Evolutionary conservation across 1,284 basidiomycete species (phyloP).

Genomic region (Volvariella volvacea): DNA sequence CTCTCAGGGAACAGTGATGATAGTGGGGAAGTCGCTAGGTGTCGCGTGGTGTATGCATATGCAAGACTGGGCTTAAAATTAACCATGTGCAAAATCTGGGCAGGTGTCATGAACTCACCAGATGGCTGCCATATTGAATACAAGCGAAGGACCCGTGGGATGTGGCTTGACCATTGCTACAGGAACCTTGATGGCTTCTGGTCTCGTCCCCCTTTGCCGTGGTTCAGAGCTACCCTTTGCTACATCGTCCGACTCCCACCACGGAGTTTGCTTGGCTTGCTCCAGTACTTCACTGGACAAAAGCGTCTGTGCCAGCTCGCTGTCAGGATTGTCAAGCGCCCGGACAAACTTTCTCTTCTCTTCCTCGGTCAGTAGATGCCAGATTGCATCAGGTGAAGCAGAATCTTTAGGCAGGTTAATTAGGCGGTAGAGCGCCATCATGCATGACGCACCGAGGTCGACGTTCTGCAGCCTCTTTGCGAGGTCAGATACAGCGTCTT

Average conservation of each 20-base stretch:
- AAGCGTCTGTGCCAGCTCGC: conserved; percentile 49
- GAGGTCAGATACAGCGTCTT: conserved; percentile 31
- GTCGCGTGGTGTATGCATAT: conserved; percentile 59
- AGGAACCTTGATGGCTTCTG: conserved; percentile 45
- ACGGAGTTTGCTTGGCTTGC: conserved; percentile 42
- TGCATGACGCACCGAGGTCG: conserved; percentile 47
- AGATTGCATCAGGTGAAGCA: conserved; percentile 53
- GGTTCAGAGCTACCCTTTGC: conserved; percentile 8
- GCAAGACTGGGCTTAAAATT: conserved; percentile 38
- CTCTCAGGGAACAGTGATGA: conserved; percentile 29
- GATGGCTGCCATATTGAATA: conserved; percentile 62
- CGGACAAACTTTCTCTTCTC: conserved; percentile 56
- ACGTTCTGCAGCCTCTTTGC: conserved; percentile 46
- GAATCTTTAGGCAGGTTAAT: no score
- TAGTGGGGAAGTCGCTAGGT: conserved; percentile 52
- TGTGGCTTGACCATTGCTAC: conserved; percentile 33
- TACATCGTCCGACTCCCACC: conserved; percentile 44
- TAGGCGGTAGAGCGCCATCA: neutral
- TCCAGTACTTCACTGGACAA: conserved; percentile 53
- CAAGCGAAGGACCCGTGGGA: conserved; percentile 35
- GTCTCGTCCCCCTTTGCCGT: conserved; percentile 29
- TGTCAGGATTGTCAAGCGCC: conserved; percentile 50
- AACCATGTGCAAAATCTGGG: conserved; percentile 1
- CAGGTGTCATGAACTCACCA: conserved; percentile 38
- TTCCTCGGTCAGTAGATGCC: conserved; percentile 49